Evolutionary conservation across 2,329 filamentous ascomycete species (phyloP).

Genomic region (Beauveria medogensis): DNA sequence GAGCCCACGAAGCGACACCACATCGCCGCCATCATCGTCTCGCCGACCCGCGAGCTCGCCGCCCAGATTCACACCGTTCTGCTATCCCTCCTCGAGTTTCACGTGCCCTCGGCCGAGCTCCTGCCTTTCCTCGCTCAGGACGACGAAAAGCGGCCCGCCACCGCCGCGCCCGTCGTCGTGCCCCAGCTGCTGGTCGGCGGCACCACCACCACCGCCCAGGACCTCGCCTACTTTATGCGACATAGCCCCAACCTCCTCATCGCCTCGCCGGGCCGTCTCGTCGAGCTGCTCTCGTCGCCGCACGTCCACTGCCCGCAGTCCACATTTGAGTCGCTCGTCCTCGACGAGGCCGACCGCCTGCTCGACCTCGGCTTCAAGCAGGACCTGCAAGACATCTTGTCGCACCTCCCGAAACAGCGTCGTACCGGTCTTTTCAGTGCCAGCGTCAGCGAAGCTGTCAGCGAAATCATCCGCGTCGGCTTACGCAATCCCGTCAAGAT

Average conservation of each 20-base stretch:
- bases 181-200: slow-evolving; percentile 87
- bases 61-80: slow-evolving; percentile 83
- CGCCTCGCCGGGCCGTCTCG: slow-evolving; percentile 80
- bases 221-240: slow-evolving; percentile 76
- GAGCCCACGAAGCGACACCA: slow-evolving; percentile 85
- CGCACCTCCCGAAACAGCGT: slow-evolving; percentile 80
- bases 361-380: slow-evolving; percentile 92
- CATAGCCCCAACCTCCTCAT: slow-evolving; percentile 83
- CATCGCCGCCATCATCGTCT: slow-evolving; percentile 83
- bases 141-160: slow-evolving; percentile 42
- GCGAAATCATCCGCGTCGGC: slow-evolving; percentile 86
- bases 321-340: slow-evolving; percentile 82
- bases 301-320: slow-evolving; percentile 84
- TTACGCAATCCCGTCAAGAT: slow-evolving; percentile 92
- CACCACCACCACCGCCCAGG: slow-evolving; percentile 69
- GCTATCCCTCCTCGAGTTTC: slow-evolving; percentile 69
- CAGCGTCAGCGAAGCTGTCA: slow-evolving; percentile 89
- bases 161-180: slow-evolving; percentile 49
- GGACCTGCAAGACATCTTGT: slow-evolving; percentile 78
- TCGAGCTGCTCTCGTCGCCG: slow-evolving; percentile 78
- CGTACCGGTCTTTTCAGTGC: slow-evolving; percentile 92
- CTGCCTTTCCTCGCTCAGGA: slow-evolving; percentile 47
- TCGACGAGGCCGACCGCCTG: slow-evolving; percentile 90
- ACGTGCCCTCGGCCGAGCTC: slow-evolving; percentile 65
- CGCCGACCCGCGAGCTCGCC: slow-evolving; percentile 83